Evolutionary conservation across 805 yeast genomes (phyloP).

Genomic region (Schizosaccharomyces japonicus): DNA sequence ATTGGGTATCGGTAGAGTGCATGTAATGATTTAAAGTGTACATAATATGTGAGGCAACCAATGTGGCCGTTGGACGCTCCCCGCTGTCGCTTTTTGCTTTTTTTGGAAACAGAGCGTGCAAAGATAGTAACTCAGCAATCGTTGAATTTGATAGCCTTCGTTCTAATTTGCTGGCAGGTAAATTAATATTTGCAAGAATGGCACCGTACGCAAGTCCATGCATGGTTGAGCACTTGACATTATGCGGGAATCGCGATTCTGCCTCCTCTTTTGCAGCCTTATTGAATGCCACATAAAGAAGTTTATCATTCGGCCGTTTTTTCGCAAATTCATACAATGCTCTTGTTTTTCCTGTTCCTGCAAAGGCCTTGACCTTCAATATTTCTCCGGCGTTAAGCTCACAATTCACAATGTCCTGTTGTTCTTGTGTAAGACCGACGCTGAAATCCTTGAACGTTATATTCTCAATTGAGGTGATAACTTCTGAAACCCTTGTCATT

Average conservation of each 20-base stretch:
- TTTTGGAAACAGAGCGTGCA: constrained; percentile 1
- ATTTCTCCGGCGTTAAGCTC: neutral
- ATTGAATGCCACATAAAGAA: neutral
- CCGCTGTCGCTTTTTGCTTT: neutral
- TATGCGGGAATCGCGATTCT: neutral
- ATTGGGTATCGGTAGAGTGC: neutral
- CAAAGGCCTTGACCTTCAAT: neutral
- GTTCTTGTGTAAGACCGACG: neutral
- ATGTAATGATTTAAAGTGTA: neutral
- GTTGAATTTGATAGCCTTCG: neutral
- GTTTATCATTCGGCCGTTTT: neutral
- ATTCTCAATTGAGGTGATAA: neutral
- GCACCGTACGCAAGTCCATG: constrained; percentile 2
- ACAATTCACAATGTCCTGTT: neutral
- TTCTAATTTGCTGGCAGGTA: neutral
- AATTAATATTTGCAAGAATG: neutral
- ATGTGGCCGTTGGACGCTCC: neutral
- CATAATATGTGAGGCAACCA: neutral
- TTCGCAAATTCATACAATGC: neutral
- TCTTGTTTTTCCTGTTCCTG: constrained; percentile 1
- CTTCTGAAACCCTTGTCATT: neutral
- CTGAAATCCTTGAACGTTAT: neutral
- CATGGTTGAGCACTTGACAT: constrained; percentile 3
- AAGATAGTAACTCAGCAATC: neutral
- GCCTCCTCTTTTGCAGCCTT: constrained; percentile 3